Conservation (phyloP, 129 eudicot genomes). For the Artemisia tridentata region DNA sequence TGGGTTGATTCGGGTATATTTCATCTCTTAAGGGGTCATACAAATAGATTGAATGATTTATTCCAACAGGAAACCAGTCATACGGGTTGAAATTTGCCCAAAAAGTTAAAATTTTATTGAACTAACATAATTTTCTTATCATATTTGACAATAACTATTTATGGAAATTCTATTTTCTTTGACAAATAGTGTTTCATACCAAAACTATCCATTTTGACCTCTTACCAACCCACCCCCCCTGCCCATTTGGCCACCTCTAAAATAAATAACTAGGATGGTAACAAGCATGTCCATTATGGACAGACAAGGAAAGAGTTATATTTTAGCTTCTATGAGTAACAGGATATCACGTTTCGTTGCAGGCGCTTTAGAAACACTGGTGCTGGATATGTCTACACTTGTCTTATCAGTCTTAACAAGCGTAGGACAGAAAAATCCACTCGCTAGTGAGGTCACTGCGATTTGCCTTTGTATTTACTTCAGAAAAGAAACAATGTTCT, state of each 20-base stretch:
- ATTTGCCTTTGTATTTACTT: constrained; percentile 10
- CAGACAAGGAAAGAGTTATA: background rate
- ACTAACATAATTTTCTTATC: background rate
- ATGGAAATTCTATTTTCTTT: background rate
- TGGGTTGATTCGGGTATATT: background rate
- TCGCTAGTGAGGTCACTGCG: constrained; percentile 84
- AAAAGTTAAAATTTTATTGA: too few species aligned
- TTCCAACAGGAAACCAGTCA: background rate
- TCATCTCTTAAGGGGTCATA: background rate
- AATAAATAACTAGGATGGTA: constrained; percentile 14
- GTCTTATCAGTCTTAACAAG: constrained; percentile 56
- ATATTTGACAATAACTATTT: background rate
- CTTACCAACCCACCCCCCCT: background rate
- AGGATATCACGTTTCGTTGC: constrained; percentile 28
- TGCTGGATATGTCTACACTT: constrained; percentile 80
- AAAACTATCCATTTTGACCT: background rate
- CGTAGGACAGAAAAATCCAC: constrained; percentile 76
- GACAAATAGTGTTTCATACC: background rate
- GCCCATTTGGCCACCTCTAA: background rate
- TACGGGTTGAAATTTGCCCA: background rate
- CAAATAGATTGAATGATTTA: background rate
- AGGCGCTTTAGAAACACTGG: constrained; percentile 85
- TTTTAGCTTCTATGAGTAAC: constrained; percentile 1
- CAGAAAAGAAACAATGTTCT: background rate
- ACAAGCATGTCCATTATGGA: background rate